Evolutionary conservation across 169 alveolate genomes (phyloP).

Genomic region (Fabrea salina): DNA sequence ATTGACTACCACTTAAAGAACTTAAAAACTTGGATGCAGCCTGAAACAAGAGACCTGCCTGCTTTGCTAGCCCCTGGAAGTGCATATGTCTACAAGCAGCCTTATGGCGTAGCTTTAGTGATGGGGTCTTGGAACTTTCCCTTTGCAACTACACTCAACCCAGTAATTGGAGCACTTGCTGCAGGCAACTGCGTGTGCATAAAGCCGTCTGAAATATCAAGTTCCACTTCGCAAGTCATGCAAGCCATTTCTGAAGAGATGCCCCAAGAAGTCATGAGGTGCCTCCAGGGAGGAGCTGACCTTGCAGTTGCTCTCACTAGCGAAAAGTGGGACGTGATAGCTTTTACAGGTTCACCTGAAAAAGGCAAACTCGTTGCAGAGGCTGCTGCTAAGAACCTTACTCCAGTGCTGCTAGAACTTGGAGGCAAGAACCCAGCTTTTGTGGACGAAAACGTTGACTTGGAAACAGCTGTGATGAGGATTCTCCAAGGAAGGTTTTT

Average conservation of each 20-base stretch:
- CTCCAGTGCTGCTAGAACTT: conserved; percentile 82
- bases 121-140: conserved; percentile 87
- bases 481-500: conserved; percentile 69
- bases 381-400: conserved; percentile 81
- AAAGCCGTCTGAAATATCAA: conserved; percentile 83
- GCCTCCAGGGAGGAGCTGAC: conserved; percentile 74
- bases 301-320: conserved; percentile 66
- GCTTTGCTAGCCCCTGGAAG: conserved; percentile 64
- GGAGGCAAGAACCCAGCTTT: conserved; percentile 89
- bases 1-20: conserved; percentile 40
- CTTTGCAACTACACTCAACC: conserved; percentile 60
- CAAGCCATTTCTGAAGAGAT: conserved; percentile 57
- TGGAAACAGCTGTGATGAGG: conserved; percentile 71
- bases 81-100: conserved; percentile 74
- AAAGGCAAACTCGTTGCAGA: conserved; percentile 84
- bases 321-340: conserved; percentile 74
- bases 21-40: conserved; percentile 56
- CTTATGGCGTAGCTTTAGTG: conserved; percentile 77
- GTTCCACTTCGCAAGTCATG: conserved; percentile 62
- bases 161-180: conserved; percentile 74
- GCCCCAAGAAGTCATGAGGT: conserved; percentile 49
- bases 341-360: conserved; percentile 86
- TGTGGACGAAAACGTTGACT: conserved; percentile 72
- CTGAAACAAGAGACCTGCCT: conserved; percentile 60
- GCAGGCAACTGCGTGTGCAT: conserved; percentile 80